A percentile compares a stretch with the other conserved stretches of the same genome.
phyloP scores from a whole-genome alignment of 2,329 filamentous ascomycete genomes.

The Colletotrichum zoysiae region DNA sequence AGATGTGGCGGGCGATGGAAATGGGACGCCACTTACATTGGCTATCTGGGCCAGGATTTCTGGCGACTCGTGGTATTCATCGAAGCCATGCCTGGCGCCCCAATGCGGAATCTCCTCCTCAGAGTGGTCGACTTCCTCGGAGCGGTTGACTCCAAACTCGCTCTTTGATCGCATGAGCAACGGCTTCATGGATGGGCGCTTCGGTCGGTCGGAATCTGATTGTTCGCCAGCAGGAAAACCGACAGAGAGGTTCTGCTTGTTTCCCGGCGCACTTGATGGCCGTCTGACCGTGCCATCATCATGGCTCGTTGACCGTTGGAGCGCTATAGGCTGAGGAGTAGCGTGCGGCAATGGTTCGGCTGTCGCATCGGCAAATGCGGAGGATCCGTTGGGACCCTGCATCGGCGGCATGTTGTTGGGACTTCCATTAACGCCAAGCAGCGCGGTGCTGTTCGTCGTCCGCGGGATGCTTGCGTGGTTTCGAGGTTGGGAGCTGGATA shows the following conservation, averaged over 20 bases:
- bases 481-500: constrained; percentile 35
- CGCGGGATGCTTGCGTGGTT: constrained; percentile 37
- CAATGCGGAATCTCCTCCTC: constrained; percentile 65
- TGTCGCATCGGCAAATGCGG: constrained; percentile 38
- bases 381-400: constrained; percentile 35
- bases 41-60: constrained; percentile 89
- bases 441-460: constrained; percentile 40
- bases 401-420: constrained; percentile 29
- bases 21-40: constrained; percentile 69
- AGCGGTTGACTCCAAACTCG: constrained; percentile 61
- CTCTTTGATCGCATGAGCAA: constrained; percentile 69
- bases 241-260: constrained; percentile 46
- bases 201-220: constrained; percentile 52
- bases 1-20: constrained; percentile 21
- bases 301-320: constrained; percentile 42
- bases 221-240: constrained; percentile 43
- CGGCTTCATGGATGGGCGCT: constrained; percentile 59
- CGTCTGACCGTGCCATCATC: constrained; percentile 50
- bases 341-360: constrained; percentile 18
- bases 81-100: constrained; percentile 86
- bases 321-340: constrained; percentile 26
- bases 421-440: constrained; percentile 41
- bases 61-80: constrained; percentile 90
- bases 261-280: constrained; percentile 61
- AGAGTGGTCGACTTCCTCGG: constrained; percentile 55